Evolutionary conservation across 306 rosid genomes (phyloP).

Genomic region (Myrica gale): DNA sequence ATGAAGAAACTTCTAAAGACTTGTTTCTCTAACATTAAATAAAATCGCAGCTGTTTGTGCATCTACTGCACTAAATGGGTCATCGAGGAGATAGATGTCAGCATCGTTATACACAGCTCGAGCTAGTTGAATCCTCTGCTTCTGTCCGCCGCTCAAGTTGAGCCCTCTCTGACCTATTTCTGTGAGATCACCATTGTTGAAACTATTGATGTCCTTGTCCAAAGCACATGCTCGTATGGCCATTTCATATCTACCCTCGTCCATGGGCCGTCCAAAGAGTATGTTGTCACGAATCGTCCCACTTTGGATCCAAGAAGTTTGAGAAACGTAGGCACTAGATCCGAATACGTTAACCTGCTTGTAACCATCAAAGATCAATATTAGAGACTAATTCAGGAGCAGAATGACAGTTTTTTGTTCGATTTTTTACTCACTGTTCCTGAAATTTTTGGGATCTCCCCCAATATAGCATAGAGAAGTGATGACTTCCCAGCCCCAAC

Average conservation of each 20-base stretch:
- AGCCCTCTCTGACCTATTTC: constrained; percentile 61
- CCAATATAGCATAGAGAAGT: constrained; percentile 59
- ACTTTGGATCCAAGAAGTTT: constrained; percentile 53
- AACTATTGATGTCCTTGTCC: constrained; percentile 40
- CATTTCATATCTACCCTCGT: constrained; percentile 33
- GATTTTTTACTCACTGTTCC: constrained; percentile 58
- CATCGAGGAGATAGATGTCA: constrained; percentile 52
- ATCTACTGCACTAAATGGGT: constrained; percentile 56
- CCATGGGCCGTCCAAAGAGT: constrained; percentile 45
- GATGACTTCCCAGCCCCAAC: constrained; percentile 91
- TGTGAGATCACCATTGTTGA: constrained; percentile 51
- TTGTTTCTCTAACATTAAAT: constrained; percentile 35
- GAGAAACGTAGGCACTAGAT: constrained; percentile 54
- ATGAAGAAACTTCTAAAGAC: background rate
- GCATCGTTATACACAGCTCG: constrained; percentile 53
- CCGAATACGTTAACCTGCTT: constrained; percentile 43
- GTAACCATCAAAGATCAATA: background rate
- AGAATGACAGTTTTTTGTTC: background rate
- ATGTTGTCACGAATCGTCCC: constrained; percentile 54
- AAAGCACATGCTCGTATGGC: constrained; percentile 48
- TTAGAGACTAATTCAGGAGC: constrained; percentile 19
- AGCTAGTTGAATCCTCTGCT: constrained; percentile 54
- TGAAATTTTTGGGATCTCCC: constrained; percentile 66
- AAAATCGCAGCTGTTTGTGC: constrained; percentile 50
- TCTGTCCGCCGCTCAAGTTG: constrained; percentile 59